A percentile compares a stretch with the other conserved stretches of the same genome.
Evolutionary conservation across 2,329 filamentous ascomycete species (phyloP).

Genomic region (Chaetomiaceae sp.): DNA sequence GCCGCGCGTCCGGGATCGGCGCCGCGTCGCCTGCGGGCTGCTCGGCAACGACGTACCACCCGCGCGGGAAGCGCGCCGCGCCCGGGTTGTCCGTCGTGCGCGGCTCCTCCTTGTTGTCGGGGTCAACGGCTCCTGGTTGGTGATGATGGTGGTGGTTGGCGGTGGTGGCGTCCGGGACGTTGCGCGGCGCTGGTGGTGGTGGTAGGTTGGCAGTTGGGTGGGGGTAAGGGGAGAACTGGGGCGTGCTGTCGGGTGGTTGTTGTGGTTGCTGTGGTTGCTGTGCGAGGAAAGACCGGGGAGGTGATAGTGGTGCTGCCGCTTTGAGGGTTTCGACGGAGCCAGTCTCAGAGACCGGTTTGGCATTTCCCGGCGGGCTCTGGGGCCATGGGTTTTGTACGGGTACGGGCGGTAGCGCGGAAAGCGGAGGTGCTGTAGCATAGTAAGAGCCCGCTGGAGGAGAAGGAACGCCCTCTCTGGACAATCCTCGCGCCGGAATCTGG

Average conservation of each 20-base stretch:
- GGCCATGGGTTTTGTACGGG: neutral
- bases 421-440: neutral
- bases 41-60: conserved; percentile 26
- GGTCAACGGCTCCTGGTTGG: neutral
- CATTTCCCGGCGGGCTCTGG: neutral
- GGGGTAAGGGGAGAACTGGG: neutral
- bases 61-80: conserved; percentile 23
- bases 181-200: neutral
- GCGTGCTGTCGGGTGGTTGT: too few species aligned
- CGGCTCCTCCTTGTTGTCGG: conserved; percentile 11
- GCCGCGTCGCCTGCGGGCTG: conserved; percentile 30
- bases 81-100: conserved; percentile 22
- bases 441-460: too few species aligned
- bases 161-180: too few species aligned
- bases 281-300: too few species aligned
- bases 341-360: conserved; percentile 18
- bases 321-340: conserved; percentile 23
- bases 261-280: neutral
- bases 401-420: neutral
- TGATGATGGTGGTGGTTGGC: too few species aligned
- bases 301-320: too few species aligned
- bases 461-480: conserved; percentile 15
- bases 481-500: conserved; percentile 15
- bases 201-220: neutral
- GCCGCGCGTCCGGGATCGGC: conserved; percentile 37